Evolutionary conservation across 495 filamentous ascomycete genomes (phyloP), one percentile per base, ranked within the genome.

Genomic region (Annulohypoxylon bovei): DNA sequence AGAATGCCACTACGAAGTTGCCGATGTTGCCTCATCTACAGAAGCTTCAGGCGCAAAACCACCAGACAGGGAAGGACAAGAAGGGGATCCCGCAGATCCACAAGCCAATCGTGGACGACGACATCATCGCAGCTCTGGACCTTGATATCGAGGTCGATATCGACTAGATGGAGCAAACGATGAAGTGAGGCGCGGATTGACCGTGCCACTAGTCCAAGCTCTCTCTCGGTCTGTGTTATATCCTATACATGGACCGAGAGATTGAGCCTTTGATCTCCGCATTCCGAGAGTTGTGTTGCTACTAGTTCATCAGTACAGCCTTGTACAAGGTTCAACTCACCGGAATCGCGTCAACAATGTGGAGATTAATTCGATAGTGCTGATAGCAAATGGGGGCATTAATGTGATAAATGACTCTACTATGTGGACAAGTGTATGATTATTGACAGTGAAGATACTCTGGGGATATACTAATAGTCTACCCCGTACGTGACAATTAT

Each of bases 131-230:
- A 0, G 86, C 89, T 12, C 79, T 95, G 76, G 92, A 95, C 77
- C 78, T 96, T 66, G 93, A 91, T 9, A 92, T 95, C 71, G 92
- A 95, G 60, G 88, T 93, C 62, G 90, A 93, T 25, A 91, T 93
- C 61, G 72, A 77, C 54, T 77, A 75, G 35, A 33, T 7, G 54
- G 35, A 12, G 42, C 12, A 32, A 32, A 8, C 25, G 35, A 50
- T 23, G 23, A 22, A 4, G 14, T 27, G 23, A 6, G n/a, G n/a
- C 44, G 28, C 14, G 46, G 16, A 53, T 18, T 32, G n/a, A 12
- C 49, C 49, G 33, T 56, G 8, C 39, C 8, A n/a, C 33, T 35
- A 1, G 22, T 64, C 16, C 20, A 27, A n/a, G 14, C 28, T 16
- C 14, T 14, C 37, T 54, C n/a, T 30, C 28, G 12, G 32, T 27